Conservation (phyloP, 208 protist species). For the Wallacemonas collosoma region DNA sequence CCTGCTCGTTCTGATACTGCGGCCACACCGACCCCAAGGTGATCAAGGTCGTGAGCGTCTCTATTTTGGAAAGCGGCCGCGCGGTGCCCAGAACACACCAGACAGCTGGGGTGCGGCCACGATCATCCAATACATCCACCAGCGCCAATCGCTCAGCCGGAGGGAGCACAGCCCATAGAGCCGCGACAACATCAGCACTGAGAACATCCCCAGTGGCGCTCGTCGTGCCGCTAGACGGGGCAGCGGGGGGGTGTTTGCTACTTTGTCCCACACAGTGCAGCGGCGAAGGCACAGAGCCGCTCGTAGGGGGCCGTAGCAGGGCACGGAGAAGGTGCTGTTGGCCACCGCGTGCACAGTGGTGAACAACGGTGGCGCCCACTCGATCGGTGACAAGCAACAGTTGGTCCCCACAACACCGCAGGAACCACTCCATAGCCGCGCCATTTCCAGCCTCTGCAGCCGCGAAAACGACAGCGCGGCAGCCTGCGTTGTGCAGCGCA, state of each 20-base stretch:
- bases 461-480: slow-evolving; percentile 30
- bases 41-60: slow-evolving; percentile 35
- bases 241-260: no score
- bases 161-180: slow-evolving; percentile 19
- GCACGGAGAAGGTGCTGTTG: slow-evolving; percentile 22
- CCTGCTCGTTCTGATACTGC: slow-evolving; percentile 20
- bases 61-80: slow-evolving; percentile 22
- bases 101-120: slow-evolving; percentile 46
- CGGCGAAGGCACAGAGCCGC: not conserved
- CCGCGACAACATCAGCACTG: not conserved
- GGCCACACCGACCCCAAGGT: slow-evolving; percentile 51
- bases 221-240: not conserved
- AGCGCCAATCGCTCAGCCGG: slow-evolving; percentile 20
- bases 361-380: slow-evolving; percentile 45
- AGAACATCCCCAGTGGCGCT: not conserved
- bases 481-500: slow-evolving; percentile 20
- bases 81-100: slow-evolving; percentile 46
- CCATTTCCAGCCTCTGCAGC: slow-evolving; percentile 46
- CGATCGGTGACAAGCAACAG: slow-evolving; percentile 29
- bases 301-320: slow-evolving; percentile 25
- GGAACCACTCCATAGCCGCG: slow-evolving; percentile 37
- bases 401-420: slow-evolving; percentile 24
- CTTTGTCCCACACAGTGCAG: not conserved
- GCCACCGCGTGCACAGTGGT: slow-evolving; percentile 55
- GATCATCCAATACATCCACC: slow-evolving; percentile 40